Evolutionary conservation across 2,329 filamentous ascomycete species (phyloP), one percentile per base, ranked within the genome.

Genomic region (Trichoderma afroharzianum): DNA sequence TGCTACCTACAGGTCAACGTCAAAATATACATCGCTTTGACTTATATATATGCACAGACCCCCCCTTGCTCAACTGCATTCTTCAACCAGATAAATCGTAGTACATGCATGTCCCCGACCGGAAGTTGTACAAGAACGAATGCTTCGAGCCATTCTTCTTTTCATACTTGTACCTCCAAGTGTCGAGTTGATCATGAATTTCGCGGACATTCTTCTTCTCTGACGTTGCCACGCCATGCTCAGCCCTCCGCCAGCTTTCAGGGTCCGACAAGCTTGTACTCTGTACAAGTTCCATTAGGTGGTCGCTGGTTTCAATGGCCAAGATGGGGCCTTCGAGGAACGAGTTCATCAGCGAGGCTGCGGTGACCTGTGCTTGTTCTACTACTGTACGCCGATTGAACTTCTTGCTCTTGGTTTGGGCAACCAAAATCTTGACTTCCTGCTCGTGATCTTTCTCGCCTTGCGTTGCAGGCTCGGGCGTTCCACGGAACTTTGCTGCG

Each of bases 81-180:
- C 6, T 8, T 15, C 30, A 86, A n/a, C 79, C 81, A 33, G 83
- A 84, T 57, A 98, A 82, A 81, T 97, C 94, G 80, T 97, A 97
- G 79, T 95, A 93, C 64, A 97, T 87, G 79, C 93, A 95, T 72
- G 88, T 91, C 0, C 92, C 93, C 11, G 93, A 97, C 72, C 94
- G 86, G 76, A 97, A 97, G 77, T 97, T 97, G 82, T 97, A 97
- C 67, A 98, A 88, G 81, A 97, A 97, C 12, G 93, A 92, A 79
- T 95, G 93, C 61, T 88, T 87, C 28, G 87, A 86, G 9, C 85
- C 87, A 4, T 85, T 79, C 74, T 84, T 84, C 72, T 75, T 82
- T 83, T 83, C 86, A 82, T 84, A 90, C 85, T 79, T 87, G 82
- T 75, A 84, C 81, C 79, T 88, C 88, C 84, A 96, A 81, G 76